Conservation (phyloP, 202 grass and related monocot genomes). For the Musa balbisiana region DNA sequence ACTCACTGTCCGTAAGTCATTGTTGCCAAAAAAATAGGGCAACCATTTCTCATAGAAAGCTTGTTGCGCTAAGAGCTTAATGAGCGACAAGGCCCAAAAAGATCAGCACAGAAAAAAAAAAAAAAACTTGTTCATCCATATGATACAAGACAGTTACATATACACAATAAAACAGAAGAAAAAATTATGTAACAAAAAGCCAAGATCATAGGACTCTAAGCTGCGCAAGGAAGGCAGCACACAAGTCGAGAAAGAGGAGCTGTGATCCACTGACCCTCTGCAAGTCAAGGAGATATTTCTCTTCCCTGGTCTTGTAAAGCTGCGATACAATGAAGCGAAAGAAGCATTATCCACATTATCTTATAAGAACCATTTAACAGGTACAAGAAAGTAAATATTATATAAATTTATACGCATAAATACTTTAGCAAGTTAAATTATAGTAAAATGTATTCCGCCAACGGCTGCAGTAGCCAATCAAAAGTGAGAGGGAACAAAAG, state of each 20-base stretch:
- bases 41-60: no score
- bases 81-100: no score
- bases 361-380: neutral
- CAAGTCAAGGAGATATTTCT: neutral
- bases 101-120: no score
- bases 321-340: neutral
- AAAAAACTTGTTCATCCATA: no score
- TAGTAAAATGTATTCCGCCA: no score
- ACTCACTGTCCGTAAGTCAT: no score
- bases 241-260: constrained; percentile 1
- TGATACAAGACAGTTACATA: no score
- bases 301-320: neutral
- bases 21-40: no score
- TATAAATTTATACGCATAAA: neutral
- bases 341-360: neutral
- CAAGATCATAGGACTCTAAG: constrained; percentile 1
- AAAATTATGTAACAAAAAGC: neutral
- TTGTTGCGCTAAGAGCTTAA: no score
- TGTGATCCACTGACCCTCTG: neutral
- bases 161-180: no score
- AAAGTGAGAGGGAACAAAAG: neutral
- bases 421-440: no score
- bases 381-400: neutral
- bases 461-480: neutral
- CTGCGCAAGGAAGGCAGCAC: neutral